A percentile compares a stretch with the other conserved stretches of the same genome.
Conservation (phyloP, 139 green algal genomes). For the Picochlorum costavermella region DNA sequence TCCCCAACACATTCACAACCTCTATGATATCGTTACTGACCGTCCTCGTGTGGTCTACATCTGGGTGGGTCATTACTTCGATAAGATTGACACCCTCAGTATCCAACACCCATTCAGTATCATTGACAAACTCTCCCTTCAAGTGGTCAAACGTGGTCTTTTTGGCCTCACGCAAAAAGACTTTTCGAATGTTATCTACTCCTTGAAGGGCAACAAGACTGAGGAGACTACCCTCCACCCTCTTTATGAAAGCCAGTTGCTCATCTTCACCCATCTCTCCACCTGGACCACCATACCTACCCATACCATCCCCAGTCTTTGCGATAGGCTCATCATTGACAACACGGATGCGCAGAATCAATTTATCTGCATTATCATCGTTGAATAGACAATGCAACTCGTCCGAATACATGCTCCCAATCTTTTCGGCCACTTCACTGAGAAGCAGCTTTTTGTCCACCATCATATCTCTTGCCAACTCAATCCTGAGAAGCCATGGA, state of each 20-base stretch:
- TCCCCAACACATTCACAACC: constrained; percentile 89
- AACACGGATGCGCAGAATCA: constrained; percentile 78
- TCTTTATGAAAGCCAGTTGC: constrained; percentile 70
- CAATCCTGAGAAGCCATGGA: constrained; percentile 95
- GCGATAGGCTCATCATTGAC: constrained; percentile 5
- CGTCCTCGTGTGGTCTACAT: constrained; percentile 84
- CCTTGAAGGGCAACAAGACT: constrained; percentile 53
- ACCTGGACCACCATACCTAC: constrained; percentile 6
- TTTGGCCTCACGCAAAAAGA: constrained; percentile 87
- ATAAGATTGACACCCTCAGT: constrained; percentile 94
- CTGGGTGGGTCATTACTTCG: constrained; percentile 80
- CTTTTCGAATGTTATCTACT: constrained; percentile 83
- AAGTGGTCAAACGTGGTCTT: constrained; percentile 32
- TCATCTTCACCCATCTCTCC: constrained; percentile 38
- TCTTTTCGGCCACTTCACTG: constrained; percentile 61
- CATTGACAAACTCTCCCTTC: constrained; percentile 39
- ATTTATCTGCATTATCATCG: constrained; percentile 93
- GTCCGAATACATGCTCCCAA: constrained; percentile 78
- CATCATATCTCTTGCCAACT: constrained; percentile 44
- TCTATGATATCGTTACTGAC: constrained; percentile 88
- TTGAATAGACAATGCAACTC: constrained; percentile 89
- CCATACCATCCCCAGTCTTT: background rate
- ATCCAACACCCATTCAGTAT: constrained; percentile 94
- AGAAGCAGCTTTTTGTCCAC: constrained; percentile 91
- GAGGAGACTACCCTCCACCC: constrained; percentile 67